Evolutionary conservation across 768 basidiomycete genomes (phyloP).

Genomic region (Kwoniella shandongensis): DNA sequence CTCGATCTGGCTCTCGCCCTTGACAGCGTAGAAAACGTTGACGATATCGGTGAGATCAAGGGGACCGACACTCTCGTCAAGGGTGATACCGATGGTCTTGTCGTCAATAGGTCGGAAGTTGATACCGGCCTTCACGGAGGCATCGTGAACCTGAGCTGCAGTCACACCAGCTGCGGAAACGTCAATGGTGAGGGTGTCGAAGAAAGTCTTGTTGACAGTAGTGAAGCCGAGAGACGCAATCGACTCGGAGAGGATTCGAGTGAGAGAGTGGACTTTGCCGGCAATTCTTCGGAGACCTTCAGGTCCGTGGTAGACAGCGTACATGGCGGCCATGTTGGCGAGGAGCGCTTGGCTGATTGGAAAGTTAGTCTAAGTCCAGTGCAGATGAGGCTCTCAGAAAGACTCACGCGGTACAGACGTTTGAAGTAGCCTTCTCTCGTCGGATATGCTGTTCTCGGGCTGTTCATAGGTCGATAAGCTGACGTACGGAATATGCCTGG

Average conservation of each 20-base stretch:
- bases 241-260: slow-evolving; percentile 68
- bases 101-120: slow-evolving; percentile 80
- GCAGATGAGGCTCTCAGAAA: not conserved
- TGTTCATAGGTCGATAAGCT: slow-evolving; percentile 47
- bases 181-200: slow-evolving; percentile 81
- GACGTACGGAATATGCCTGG: no score
- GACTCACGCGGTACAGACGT: slow-evolving; percentile 81
- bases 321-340: slow-evolving; percentile 99
- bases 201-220: slow-evolving; percentile 69
- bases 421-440: slow-evolving; percentile 96
- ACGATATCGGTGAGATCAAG: slow-evolving; percentile 73
- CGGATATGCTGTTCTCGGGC: slow-evolving; percentile 96
- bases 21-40: slow-evolving; percentile 74
- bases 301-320: slow-evolving; percentile 91
- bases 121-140: slow-evolving; percentile 66
- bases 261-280: slow-evolving; percentile 82
- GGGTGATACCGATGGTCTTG: slow-evolving; percentile 75
- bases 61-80: slow-evolving; percentile 85
- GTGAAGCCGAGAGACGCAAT: slow-evolving; percentile 74
- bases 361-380: slow-evolving; percentile 1
- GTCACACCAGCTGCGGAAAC: slow-evolving; percentile 58
- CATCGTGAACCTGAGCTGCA: slow-evolving; percentile 63
- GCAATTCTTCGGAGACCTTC: slow-evolving; percentile 80
- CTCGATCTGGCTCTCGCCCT: slow-evolving; percentile 38
- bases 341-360: slow-evolving; percentile 73